Evolutionary conservation across 306 rosid species (phyloP), one percentile per base, ranked within the genome.

Genomic region (Gillenia trifoliata): DNA sequence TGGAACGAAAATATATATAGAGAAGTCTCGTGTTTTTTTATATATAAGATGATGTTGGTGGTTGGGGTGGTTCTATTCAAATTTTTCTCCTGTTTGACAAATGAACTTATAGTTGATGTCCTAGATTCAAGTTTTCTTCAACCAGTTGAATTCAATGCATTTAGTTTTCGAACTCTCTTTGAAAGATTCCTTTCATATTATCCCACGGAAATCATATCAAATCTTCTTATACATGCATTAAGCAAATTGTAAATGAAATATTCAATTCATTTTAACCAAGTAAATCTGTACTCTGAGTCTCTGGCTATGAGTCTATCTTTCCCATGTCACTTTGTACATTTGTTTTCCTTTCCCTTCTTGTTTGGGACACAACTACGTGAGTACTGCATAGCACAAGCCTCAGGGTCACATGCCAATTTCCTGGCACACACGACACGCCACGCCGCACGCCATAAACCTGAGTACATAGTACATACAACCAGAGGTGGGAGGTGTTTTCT

Each of bases 341-440:
- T 72, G 69, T 61, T 28, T 61, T 54, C 25, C 73, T 28, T 61
- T 54, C 25, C 73, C 71, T 72, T 73, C 73, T 68, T 60, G 72
- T 68, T 55, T 82, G 89, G 81, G 90, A 86, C 90, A 84, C 43
- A 78, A 85, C 76, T 85, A 84, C 82, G 91, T 86, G 88, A 86
- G 73, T 16, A 45, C 52, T 43, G 66, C 83, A 71, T 66, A 68
- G 61, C 61, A 55, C 4, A 55, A 55, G 15, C 29, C 8, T 55
- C 13, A 77, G 76, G 75, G 78, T 84, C 98, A 93, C 97, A 91
- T 93, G 97, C 83, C 22, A 80, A 83, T 87, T 79, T 89, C 72
- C 86, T 82, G 68, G 31, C 57, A 68, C 79, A 80, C 68, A 85
- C 77, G 90, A 90, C 94, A 89, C 4, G 91, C 79, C 93, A 88